Percentiles rank a stretch among this genome's conserved stretches.
phyloP scores from a whole-genome alignment of 257 asterid species.

The Craterostigma plantagineum region DNA sequence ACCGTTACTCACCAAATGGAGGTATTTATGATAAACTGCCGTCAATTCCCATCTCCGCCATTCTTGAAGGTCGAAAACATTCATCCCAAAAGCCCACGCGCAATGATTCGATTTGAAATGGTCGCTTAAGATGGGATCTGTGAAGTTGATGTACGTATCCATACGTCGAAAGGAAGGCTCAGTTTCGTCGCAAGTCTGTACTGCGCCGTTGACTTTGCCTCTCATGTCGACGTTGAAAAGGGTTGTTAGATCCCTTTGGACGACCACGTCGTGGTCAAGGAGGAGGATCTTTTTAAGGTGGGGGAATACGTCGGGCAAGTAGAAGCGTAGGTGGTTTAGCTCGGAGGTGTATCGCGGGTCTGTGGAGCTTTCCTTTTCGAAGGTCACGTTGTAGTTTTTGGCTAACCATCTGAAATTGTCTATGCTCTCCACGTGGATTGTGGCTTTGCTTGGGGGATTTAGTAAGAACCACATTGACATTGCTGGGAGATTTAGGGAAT shows the following conservation, averaged over 20 bases:
- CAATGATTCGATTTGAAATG: conserved; percentile 38
- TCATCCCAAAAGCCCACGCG: conserved; percentile 98
- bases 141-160: conserved; percentile 58
- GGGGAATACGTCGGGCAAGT: conserved; percentile 82
- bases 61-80: conserved; percentile 59
- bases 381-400: conserved; percentile 26
- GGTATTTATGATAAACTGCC: conserved; percentile 44
- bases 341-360: conserved; percentile 62
- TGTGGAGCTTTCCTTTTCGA: conserved; percentile 37
- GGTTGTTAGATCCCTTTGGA: conserved; percentile 55
- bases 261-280: conserved; percentile 96
- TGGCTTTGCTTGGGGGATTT: conserved; percentile 67
- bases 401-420: conserved; percentile 45
- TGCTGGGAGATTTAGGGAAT: conserved; percentile 65
- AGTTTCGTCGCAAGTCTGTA: conserved; percentile 52
- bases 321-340: conserved; percentile 78
- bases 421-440: conserved; percentile 47
- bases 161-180: conserved; percentile 59
- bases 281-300: conserved; percentile 50
- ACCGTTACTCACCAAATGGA: conserved; percentile 39
- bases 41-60: conserved; percentile 66
- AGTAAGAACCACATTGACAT: conserved; percentile 85
- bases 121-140: conserved; percentile 44
- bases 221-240: conserved; percentile 61
- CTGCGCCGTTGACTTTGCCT: conserved; percentile 83